Conservation (phyloP, 2,329 filamentous ascomycete genomes). For the Hirsutella rhossiliensis region DNA sequence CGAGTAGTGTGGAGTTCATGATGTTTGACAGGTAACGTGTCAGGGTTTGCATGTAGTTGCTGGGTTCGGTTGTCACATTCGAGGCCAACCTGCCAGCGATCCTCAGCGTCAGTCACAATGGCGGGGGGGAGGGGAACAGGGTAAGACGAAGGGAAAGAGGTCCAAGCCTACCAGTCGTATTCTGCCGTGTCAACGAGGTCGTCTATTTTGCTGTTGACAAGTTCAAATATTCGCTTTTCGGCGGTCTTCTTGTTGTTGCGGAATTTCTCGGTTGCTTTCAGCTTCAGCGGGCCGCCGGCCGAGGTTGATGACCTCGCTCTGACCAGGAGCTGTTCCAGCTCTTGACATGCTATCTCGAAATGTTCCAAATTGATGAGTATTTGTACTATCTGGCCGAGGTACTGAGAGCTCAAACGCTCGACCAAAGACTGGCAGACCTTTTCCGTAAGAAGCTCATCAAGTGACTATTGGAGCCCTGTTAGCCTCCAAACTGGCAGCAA, state of each 20-base stretch:
- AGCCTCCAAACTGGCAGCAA: background rate
- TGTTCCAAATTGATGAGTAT: conserved; percentile 97
- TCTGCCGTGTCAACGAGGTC: conserved; percentile 94
- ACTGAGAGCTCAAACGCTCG: conserved; percentile 80
- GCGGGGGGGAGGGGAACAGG: background rate
- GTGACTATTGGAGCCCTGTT: conserved; percentile 40
- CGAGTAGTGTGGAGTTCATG: conserved; percentile 88
- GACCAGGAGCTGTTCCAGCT: conserved; percentile 78
- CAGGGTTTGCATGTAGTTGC: conserved; percentile 89
- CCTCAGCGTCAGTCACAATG: background rate
- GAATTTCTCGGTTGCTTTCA: conserved; percentile 80
- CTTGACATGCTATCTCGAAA: conserved; percentile 85
- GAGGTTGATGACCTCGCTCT: conserved; percentile 73
- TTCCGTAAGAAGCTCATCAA: conserved; percentile 88
- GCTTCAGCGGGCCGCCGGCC: conserved; percentile 64
- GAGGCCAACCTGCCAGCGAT: conserved; percentile 31
- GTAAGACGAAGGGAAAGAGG: background rate
- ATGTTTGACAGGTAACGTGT: conserved; percentile 90
- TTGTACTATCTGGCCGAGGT: conserved; percentile 94
- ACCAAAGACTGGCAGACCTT: conserved; percentile 88
- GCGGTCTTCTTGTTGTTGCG: conserved; percentile 86
- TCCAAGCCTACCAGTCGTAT: conserved; percentile 65
- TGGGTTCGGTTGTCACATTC: conserved; percentile 57
- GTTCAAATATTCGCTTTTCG: conserved; percentile 94
- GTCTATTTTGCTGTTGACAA: conserved; percentile 97